Conservation (phyloP, 2,329 filamentous ascomycete species). For the Beauveria sp. region DNA sequence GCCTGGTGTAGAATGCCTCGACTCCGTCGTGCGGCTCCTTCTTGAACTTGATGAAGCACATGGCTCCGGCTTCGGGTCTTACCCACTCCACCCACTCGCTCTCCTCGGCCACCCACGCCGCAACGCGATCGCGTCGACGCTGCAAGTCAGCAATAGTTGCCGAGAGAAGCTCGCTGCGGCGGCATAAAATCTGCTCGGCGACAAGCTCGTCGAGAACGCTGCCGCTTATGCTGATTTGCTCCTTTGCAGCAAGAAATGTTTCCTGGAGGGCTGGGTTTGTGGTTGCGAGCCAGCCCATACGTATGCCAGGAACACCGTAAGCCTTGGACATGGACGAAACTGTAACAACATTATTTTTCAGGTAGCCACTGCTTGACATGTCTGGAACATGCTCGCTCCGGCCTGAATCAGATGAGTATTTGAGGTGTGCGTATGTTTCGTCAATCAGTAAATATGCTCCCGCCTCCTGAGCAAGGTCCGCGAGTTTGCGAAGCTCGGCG, state of each 20-base stretch:
- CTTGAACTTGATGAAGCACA: constrained; percentile 19
- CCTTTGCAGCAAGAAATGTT: constrained; percentile 18
- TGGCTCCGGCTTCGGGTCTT: constrained; percentile 17
- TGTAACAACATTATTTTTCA: constrained; percentile 14
- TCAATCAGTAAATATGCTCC: constrained; percentile 15
- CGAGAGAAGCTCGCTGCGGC: constrained; percentile 10
- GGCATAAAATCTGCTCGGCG: constrained; percentile 17
- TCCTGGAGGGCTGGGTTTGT: constrained; percentile 14
- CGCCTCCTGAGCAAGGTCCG: constrained; percentile 13
- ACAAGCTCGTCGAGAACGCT: constrained; percentile 17
- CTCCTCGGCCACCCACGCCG: constrained; percentile 17
- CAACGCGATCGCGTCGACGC: constrained; percentile 15
- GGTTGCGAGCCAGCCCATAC: constrained; percentile 17
- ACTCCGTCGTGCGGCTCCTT: constrained; percentile 14
- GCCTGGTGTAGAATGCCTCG: constrained; percentile 15
- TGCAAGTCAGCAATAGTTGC: constrained; percentile 15
- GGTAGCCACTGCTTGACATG: no score
- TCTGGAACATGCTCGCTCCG: neutral
- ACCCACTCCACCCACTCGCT: constrained; percentile 19
- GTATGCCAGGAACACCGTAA: constrained; percentile 17
- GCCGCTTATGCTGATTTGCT: constrained; percentile 19
- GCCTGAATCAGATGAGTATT: constrained; percentile 11
- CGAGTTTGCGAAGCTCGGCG: neutral
- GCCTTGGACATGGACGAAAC: constrained; percentile 19
- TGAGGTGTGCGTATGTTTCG: constrained; percentile 18